These are phyloP conservation scores for Drechslerella dactyloides DNA, from an alignment of 2,329 filamentous ascomycete species.

Conservation along the genomic window DNA sequence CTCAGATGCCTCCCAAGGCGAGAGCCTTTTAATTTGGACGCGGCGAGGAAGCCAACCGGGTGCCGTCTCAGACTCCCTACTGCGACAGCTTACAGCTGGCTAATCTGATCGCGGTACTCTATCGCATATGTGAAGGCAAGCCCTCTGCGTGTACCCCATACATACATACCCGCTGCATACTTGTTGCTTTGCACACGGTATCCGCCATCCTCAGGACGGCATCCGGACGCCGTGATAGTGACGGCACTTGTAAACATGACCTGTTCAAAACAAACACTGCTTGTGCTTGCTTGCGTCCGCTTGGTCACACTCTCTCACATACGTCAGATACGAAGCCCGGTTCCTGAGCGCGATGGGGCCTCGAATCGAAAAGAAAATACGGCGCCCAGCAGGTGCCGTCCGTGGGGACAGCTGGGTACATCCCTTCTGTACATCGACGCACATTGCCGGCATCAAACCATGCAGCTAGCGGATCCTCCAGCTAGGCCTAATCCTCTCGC, in stretches of 20 bases:
- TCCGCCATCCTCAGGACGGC: no score
- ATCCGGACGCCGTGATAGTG: no score
- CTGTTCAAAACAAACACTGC: neutral
- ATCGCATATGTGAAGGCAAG: neutral
- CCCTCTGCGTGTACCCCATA: neutral
- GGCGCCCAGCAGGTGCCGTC: no score
- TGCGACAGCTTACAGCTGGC: slow-evolving; percentile 41
- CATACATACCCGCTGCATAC: neutral
- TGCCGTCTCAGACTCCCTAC: slow-evolving; percentile 36
- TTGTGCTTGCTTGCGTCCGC: neutral
- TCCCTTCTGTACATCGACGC: neutral
- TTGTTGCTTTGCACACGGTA: no score
- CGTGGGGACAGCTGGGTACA: no score
- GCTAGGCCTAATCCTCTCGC: slow-evolving; percentile 38
- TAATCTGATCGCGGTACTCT: neutral
- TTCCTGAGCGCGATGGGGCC: neutral
- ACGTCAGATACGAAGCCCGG: neutral
- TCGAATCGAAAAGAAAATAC: no score
- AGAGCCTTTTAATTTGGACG: slow-evolving; percentile 21
- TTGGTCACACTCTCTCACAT: neutral
- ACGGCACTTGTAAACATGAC: neutral
- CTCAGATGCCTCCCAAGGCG: slow-evolving; percentile 48
- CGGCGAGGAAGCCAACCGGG: slow-evolving; percentile 30
- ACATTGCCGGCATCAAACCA: slow-evolving; percentile 2
- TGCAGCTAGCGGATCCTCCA: slow-evolving; percentile 27